A percentile compares a stretch with the other conserved stretches of the same genome.
These are phyloP conservation scores for Boechera stricta DNA, from an alignment of 345 rosid genomes.

Conservation along the genomic window DNA sequence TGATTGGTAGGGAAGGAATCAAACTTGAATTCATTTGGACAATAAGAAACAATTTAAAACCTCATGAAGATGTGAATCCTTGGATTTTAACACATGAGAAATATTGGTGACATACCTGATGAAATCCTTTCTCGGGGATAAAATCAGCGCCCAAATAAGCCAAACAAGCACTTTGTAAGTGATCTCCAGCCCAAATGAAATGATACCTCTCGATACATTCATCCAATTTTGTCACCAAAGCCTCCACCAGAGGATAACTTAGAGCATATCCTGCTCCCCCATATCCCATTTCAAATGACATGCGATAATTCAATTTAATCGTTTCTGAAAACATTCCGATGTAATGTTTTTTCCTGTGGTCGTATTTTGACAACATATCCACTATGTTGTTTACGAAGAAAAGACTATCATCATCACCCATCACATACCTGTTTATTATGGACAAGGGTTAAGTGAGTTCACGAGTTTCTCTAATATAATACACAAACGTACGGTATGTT, in stretches of 20 bases:
- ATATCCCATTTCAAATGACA: conserved; percentile 63
- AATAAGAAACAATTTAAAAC: not conserved
- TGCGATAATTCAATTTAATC: conserved; percentile 42
- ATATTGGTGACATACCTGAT: conserved; percentile 56
- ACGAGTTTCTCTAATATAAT: not conserved
- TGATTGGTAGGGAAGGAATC: no score
- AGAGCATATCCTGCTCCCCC: conserved; percentile 78
- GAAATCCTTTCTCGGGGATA: conserved; percentile 56
- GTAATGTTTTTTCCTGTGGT: conserved; percentile 57
- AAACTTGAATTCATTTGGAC: no score
- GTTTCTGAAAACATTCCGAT: conserved; percentile 60
- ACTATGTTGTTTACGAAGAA: conserved; percentile 60
- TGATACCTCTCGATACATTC: conserved; percentile 60
- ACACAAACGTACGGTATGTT: not conserved
- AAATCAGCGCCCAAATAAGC: conserved; percentile 59
- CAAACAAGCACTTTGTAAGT: conserved; percentile 50
- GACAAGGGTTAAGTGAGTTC: not conserved
- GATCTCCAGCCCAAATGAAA: conserved; percentile 46
- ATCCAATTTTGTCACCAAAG: conserved; percentile 52
- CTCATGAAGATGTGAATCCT: not conserved
- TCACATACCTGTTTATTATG: conserved; percentile 49
- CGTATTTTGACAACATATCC: conserved; percentile 54
- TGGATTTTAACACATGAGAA: not conserved
- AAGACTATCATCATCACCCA: conserved; percentile 66
- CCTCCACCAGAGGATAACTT: conserved; percentile 59